Evolutionary conservation across 2,329 filamentous ascomycete genomes (phyloP), one percentile per base, ranked within the genome.

Genomic region (Neocucurbitaria cava): DNA sequence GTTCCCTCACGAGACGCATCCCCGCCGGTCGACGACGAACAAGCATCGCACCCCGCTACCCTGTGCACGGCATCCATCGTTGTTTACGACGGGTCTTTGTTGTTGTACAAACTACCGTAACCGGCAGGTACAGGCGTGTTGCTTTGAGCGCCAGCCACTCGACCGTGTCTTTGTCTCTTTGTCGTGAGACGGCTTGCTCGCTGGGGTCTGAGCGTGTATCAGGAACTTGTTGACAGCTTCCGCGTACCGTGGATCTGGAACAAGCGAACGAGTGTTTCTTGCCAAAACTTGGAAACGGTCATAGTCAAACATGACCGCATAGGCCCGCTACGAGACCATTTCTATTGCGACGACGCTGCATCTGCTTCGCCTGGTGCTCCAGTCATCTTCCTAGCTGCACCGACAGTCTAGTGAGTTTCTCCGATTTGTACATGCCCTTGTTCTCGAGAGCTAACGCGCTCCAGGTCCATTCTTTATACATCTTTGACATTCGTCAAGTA

Each of bases 401-500:
- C 62, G 60, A 60, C 72, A 73, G 72, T 64, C 68, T 72, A 72
- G 73, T 75, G 59, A 69, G 72, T 71, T 23, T 54, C 15, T n/a
- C 15, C 8, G 13, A 23, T 20, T 35, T 17, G 31, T 38, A 38
- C 35, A 18, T 38, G 17, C 44, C 5, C 10, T 18, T 23, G 13
- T 31, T 18, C 13, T 20, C 53, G 21, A 41, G 30, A 28, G 26
- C 65, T 73, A 58, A 73, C 59, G 18, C 23, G 13, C 15, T 40
- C 36, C 56, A 73, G 70, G 68, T 73, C 68, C 74, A 75, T 65
- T 76, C 74, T 58, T 76, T 75, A 66, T 36, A 49, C 59, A 65
- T 47, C 46, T 66, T 76, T 76, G 73, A 75, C 64, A 60, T 65
- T 76, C 69, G 79, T 81, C 79, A 81, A 79, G 72, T 79, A 78